Percentiles rank a stretch among this genome's conserved stretches.
Conservation (phyloP, 2,329 filamentous ascomycete species). For the Cladobotryum protrusum region DNA sequence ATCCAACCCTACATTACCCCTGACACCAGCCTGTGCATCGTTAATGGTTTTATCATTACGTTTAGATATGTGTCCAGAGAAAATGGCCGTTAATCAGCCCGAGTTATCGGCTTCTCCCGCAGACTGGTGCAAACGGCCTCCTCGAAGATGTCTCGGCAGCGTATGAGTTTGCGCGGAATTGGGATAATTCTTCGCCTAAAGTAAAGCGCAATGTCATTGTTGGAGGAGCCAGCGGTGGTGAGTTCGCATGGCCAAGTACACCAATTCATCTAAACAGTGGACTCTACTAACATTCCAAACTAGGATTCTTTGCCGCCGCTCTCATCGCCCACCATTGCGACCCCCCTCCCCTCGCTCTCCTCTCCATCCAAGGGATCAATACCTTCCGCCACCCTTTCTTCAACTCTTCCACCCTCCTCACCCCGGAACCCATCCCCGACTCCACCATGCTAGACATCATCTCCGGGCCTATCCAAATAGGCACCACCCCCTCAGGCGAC, state of each 20-base stretch:
- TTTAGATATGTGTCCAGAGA: slow-evolving; percentile 23
- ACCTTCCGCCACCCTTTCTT: slow-evolving; percentile 32
- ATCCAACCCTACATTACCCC: background rate
- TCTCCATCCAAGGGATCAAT: slow-evolving; percentile 30
- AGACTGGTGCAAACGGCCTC: slow-evolving; percentile 22
- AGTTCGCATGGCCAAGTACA: background rate
- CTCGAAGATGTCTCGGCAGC: slow-evolving; percentile 26
- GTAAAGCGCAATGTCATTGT: slow-evolving; percentile 24
- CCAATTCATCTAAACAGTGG: background rate
- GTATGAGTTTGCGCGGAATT: slow-evolving; percentile 24
- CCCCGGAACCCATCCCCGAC: slow-evolving; percentile 21
- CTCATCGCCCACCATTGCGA: slow-evolving; percentile 23
- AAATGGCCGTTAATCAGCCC: slow-evolving; percentile 30
- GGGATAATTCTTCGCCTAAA: slow-evolving; percentile 9
- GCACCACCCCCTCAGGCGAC: slow-evolving; percentile 13
- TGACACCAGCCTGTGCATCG: background rate
- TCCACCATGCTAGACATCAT: slow-evolving; percentile 20
- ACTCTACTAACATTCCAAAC: background rate
- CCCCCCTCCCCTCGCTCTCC: slow-evolving; percentile 25
- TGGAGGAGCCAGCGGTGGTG: slow-evolving; percentile 29
- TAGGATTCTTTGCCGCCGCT: slow-evolving; percentile 28
- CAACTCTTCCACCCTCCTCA: slow-evolving; percentile 26
- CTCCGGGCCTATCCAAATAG: slow-evolving; percentile 19
- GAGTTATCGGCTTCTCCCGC: slow-evolving; percentile 31
- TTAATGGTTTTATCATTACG: background rate